These are phyloP conservation scores for Sporisorium sorghi DNA, from an alignment of 1,284 basidiomycete species.

Conservation along the genomic window DNA sequence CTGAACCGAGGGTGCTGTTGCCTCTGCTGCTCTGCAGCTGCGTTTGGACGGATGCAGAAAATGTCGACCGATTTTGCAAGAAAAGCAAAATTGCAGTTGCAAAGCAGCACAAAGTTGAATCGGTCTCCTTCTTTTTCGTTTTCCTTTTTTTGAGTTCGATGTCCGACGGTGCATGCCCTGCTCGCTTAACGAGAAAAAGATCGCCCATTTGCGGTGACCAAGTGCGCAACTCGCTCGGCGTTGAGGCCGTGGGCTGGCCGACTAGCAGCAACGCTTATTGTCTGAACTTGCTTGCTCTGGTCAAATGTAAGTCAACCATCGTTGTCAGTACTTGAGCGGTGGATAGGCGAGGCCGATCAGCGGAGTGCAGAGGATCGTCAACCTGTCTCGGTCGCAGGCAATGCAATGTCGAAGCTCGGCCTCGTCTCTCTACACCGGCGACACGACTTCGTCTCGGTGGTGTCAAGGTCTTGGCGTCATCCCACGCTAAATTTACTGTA, in stretches of 20 bases:
- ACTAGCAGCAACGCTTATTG: background rate
- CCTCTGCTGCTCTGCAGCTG: background rate
- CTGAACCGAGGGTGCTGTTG: background rate
- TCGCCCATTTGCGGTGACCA: background rate
- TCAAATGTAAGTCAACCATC: background rate
- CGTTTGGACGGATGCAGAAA: slow-evolving; percentile 4
- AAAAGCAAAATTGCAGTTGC: background rate
- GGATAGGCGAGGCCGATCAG: no score
- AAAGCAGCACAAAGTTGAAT: slow-evolving; percentile 1
- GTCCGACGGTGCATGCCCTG: slow-evolving; percentile 7
- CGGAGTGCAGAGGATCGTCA: slow-evolving; percentile 7
- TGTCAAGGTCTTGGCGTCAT: background rate
- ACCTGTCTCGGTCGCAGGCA: slow-evolving; percentile 3
- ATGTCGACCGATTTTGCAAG: background rate
- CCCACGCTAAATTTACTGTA: background rate
- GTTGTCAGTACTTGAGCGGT: background rate
- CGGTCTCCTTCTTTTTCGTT: background rate
- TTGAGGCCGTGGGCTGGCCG: background rate
- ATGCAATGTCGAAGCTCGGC: no score
- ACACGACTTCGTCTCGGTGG: background rate
- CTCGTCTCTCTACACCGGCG: no score
- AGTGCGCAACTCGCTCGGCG: background rate
- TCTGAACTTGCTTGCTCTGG: background rate
- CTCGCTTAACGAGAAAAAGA: slow-evolving; percentile 4
- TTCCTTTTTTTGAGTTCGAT: slow-evolving; percentile 2